Conservation (phyloP, 2,329 filamentous ascomycete species). For the Penicillium sp. region DNA sequence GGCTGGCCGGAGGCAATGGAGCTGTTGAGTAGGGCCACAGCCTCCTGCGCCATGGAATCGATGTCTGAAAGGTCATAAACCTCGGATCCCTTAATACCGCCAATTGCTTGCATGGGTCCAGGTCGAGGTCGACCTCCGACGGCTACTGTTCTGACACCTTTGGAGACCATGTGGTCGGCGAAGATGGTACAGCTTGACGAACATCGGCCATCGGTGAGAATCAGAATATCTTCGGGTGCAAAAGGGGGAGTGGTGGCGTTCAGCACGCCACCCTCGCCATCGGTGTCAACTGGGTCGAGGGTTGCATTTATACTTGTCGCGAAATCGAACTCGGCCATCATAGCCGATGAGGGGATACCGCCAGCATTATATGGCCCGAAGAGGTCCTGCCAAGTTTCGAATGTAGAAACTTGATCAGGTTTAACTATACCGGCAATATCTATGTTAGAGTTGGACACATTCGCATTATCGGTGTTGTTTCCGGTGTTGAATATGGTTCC, state of each 20-base stretch:
- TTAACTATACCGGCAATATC: constrained; percentile 8
- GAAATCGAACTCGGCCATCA: constrained; percentile 26
- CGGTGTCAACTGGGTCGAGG: constrained; percentile 22
- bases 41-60: constrained; percentile 18
- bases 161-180: constrained; percentile 13
- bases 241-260: constrained; percentile 23
- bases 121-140: constrained; percentile 54
- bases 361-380: constrained; percentile 34
- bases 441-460: not conserved
- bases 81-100: constrained; percentile 53
- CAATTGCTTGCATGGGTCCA: constrained; percentile 55
- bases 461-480: constrained; percentile 10
- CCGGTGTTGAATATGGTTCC: constrained; percentile 22
- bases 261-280: constrained; percentile 18
- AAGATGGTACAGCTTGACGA: not conserved
- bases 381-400: constrained; percentile 41
- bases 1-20: not conserved
- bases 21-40: not conserved
- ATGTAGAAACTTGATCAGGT: constrained; percentile 30
- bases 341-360: constrained; percentile 19
- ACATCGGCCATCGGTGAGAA: constrained; percentile 7
- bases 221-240: constrained; percentile 12
- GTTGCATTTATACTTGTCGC: constrained; percentile 10
- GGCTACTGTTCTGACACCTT: constrained; percentile 51
- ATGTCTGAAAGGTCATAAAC: constrained; percentile 11